A percentile compares a stretch with the other conserved stretches of the same genome.
phyloP scores from a whole-genome alignment of 345 rosid species.

The Eucalyptus tenuipes region DNA sequence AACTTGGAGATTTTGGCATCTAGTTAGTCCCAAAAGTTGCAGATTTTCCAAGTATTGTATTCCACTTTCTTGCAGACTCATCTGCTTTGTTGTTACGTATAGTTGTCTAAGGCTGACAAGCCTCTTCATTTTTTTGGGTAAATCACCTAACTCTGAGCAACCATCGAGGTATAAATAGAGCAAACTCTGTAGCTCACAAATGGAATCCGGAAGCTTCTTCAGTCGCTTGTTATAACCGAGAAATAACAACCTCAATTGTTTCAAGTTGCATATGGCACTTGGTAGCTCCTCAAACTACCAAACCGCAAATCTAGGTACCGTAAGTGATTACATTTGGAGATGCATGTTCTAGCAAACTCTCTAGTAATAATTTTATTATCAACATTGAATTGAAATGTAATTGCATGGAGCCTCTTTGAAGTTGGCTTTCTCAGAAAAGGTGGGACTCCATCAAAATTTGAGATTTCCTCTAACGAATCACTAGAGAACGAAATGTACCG shows the following conservation, averaged over 20 bases:
- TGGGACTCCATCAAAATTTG: not conserved
- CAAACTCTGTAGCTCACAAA: not conserved
- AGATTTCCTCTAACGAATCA: not conserved
- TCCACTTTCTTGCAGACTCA: not conserved
- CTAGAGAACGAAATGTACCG: not conserved
- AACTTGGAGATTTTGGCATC: not conserved
- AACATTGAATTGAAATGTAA: accelerated
- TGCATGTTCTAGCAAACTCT: not conserved
- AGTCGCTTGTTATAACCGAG: not conserved
- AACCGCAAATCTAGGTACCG: accelerated
- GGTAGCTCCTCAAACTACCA: not conserved
- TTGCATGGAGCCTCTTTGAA: not conserved
- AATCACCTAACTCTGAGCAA: not conserved
- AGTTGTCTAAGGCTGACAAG: not conserved
- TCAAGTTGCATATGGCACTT: not conserved
- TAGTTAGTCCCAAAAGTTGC: accelerated
- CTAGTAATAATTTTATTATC: not conserved
- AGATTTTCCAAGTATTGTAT: not conserved
- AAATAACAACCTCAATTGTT: not conserved
- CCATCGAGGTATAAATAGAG: accelerated
- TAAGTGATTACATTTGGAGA: not conserved
- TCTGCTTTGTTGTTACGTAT: not conserved
- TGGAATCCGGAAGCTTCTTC: not conserved
- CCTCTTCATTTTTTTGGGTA: not conserved
- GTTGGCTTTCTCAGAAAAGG: not conserved